Percentiles rank a stretch among this genome's conserved stretches.
Conservation (phyloP, 83 land plant genomes). For the Picea abies region DNA sequence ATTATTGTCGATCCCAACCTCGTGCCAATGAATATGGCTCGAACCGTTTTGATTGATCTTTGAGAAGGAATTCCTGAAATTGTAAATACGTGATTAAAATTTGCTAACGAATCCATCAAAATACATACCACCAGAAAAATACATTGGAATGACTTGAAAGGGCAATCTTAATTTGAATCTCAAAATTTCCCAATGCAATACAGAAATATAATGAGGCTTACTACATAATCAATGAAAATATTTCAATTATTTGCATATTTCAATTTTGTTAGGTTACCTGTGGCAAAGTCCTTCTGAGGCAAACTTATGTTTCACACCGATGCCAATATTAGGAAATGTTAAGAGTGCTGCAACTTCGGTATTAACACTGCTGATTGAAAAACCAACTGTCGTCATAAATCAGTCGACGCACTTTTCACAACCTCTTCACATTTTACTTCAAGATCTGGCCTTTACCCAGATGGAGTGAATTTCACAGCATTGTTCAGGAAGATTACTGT, state of each 20-base stretch:
- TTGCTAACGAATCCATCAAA: not conserved
- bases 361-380: no score
- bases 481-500: slow-evolving; percentile 18
- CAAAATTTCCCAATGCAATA: not conserved
- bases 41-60: slow-evolving; percentile 24
- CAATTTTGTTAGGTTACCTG: no score
- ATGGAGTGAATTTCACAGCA: no score
- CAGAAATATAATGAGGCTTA: no score
- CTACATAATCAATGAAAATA: no score
- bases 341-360: no score
- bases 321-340: no score
- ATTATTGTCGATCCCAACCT: slow-evolving; percentile 26
- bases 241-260: no score
- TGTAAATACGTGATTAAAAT: not conserved
- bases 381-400: not conserved
- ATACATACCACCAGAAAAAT: not conserved
- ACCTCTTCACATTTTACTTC: not conserved
- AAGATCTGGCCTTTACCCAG: not conserved
- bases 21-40: slow-evolving; percentile 38
- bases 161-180: not conserved
- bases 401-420: no score
- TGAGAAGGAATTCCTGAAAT: slow-evolving; percentile 32
- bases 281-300: no score
- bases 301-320: no score
- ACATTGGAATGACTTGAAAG: slow-evolving; percentile 20